Evolutionary conservation across 768 basidiomycete species (phyloP), one percentile per base, ranked within the genome.

Genomic region (Astraeus odoratus): DNA sequence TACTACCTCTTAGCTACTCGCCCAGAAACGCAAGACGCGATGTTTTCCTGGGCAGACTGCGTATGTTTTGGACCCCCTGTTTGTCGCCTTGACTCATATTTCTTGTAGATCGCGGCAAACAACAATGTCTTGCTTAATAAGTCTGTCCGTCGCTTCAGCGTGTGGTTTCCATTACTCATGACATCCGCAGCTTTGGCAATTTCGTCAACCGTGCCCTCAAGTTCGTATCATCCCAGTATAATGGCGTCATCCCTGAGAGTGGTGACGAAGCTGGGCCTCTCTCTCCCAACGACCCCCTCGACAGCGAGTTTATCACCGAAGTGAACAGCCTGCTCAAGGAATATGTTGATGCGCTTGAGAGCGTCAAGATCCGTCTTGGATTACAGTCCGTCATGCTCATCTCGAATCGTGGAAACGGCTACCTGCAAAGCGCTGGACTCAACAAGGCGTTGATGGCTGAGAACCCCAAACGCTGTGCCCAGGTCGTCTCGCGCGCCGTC

Each of bases 1-100:
- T 99, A 95, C 64, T 98, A 96, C 67, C 73, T 99, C n/a, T n/a
- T n/a, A n/a, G n/a, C n/a, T n/a, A n/a, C n/a, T n/a, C 74, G 96
- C 41, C 96, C 96, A 2, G 96, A 99, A 67, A 92, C 82, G 7
- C 82, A 81, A 16, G 96, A 99, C 60, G 80, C 94, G 37, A 92
- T 89, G 74, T 99, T 99, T 71, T 91, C 93, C 0, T 99, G 96
- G 96, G 72, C 81, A 13, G 92, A 92, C 50, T 95, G 93, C 57
- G 90, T 91, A 61, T 61, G 86, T 65, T 13, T 39, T 22, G 10
- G 12, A 15, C 18, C 22, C 25, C 12, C 8, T 22, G 16, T 9
- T 18, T 26, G 6, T 10, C 24, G 35, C 1, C 4, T 15, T 29
- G 10, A 27, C 9, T 36, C 20, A 43, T 53, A 9, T 12, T 16